Base-by-base conservation (phyloP, 1,139 yeast species). In the Suhomyces atakaporum region DNA sequence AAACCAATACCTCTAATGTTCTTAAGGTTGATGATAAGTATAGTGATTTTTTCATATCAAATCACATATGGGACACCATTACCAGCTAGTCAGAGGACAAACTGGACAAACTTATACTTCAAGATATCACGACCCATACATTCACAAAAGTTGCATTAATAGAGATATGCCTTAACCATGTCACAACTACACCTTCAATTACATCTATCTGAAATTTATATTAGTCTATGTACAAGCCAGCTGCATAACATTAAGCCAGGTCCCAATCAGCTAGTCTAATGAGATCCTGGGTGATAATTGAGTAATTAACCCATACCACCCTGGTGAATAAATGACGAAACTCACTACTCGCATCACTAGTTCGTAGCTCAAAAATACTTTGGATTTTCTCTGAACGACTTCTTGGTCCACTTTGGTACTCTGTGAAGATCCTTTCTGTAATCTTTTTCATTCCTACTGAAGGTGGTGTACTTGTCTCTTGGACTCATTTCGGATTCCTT, bases 351-450 rank as follows among this genome's bases (percentile, higher is more conserved):
- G 8, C 20, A 18, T 18, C 8, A 18, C 20, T 18, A 28, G 29
- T 26, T 21, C 18, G 27, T 15, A 15, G 22, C 24, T 26, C 20
- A 89, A 62, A 82, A 87, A 59, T 85, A 77, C 46, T 77, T 74
- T 31, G 97, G 97, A 54, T 86, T 84, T 40, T 75, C 79, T 67
- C 97, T 80, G 60, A 84, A 75, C 11, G 95, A 80, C 45, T 79
- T 61, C 65, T 84, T 87, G 39, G 97, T 90, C 95, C 95, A 88
- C 54, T 87, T 85, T 14, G 95, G 95, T 22, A 83, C 84, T 60
- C 67, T 78, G 58, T 92, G 97, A 18, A 86, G 80, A 47, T 94
- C 81, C 66, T 89, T 92, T 67, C 98, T 79, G 64, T 90, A 92
- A 20, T 82, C 82, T 54, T 74, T 78, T 9, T 81, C 75, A 52